phyloP scores from a whole-genome alignment of 2,329 filamentous ascomycete genomes.

The Monosporascus sp. region DNA sequence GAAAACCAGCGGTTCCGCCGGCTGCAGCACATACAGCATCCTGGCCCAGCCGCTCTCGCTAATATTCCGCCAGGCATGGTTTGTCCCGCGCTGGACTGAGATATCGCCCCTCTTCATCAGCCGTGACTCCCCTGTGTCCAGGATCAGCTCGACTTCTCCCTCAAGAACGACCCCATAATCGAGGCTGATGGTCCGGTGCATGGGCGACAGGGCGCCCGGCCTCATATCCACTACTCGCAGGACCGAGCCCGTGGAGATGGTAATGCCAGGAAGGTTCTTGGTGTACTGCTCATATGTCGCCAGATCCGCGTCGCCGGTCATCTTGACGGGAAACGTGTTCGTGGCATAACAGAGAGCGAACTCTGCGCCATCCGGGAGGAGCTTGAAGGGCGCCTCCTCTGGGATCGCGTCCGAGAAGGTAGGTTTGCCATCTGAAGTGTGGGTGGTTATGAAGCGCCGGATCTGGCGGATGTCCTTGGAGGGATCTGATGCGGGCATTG shows the following conservation, averaged over 20 bases:
- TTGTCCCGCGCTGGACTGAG: no score
- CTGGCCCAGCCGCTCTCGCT: no score
- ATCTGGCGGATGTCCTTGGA: conserved; percentile 10
- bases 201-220: conserved; percentile 31
- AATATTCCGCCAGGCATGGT: no score
- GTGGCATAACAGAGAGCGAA: conserved; percentile 47
- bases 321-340: conserved; percentile 38
- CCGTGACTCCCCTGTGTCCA: conserved; percentile 40
- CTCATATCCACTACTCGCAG: conserved; percentile 41
- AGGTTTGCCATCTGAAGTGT: conserved; percentile 27
- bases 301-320: conserved; percentile 41
- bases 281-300: conserved; percentile 38
- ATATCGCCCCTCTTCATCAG: conserved; percentile 37
- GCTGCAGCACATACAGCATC: no score
- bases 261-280: conserved; percentile 40
- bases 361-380: conserved; percentile 32
- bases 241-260: conserved; percentile 37
- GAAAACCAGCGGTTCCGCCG: no score
- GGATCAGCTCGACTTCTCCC: conserved; percentile 40
- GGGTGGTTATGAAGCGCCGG: conserved; percentile 27
- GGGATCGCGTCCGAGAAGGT: conserved; percentile 27
- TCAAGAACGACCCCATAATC: conserved; percentile 29
- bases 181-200: conserved; percentile 14
- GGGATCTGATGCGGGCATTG: no score
- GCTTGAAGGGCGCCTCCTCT: conserved; percentile 11